Evolutionary conservation across 139 green algal genomes (phyloP).

Genomic region (Desmodesmus armatus): DNA sequence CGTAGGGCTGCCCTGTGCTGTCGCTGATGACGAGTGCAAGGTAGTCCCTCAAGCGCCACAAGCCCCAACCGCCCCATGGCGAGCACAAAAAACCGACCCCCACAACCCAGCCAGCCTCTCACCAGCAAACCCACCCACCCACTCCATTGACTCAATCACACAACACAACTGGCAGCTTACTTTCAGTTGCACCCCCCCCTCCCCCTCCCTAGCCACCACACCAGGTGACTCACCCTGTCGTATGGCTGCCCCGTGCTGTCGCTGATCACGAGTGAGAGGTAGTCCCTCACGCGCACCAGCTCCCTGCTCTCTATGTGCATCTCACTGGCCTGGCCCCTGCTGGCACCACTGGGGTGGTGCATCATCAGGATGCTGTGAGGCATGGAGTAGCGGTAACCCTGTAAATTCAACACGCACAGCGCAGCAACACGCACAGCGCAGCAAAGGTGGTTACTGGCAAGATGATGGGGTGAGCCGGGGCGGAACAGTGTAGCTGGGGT

Average conservation of each 20-base stretch:
- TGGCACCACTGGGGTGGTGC: slow-evolving; percentile 93
- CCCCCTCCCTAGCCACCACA: background rate
- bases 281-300: slow-evolving; percentile 93
- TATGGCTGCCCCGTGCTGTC: slow-evolving; percentile 87
- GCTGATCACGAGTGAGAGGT: slow-evolving; percentile 86
- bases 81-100: no score
- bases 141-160: background rate
- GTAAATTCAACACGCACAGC: slow-evolving; percentile 3
- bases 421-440: no score
- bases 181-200: background rate
- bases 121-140: background rate
- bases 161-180: background rate
- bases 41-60: slow-evolving; percentile 94
- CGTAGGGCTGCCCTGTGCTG: slow-evolving; percentile 85
- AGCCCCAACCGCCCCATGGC: no score
- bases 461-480: no score
- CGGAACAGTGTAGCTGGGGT: no score
- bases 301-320: slow-evolving; percentile 98
- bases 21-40: slow-evolving; percentile 82
- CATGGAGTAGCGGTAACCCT: slow-evolving; percentile 91
- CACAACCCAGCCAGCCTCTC: no score
- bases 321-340: slow-evolving; percentile 94
- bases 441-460: no score
- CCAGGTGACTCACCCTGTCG: slow-evolving; percentile 69
- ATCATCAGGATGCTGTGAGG: slow-evolving; percentile 97